phyloP scores from a whole-genome alignment of 441 rosid genomes.

The Gossypium gossypioides region DNA sequence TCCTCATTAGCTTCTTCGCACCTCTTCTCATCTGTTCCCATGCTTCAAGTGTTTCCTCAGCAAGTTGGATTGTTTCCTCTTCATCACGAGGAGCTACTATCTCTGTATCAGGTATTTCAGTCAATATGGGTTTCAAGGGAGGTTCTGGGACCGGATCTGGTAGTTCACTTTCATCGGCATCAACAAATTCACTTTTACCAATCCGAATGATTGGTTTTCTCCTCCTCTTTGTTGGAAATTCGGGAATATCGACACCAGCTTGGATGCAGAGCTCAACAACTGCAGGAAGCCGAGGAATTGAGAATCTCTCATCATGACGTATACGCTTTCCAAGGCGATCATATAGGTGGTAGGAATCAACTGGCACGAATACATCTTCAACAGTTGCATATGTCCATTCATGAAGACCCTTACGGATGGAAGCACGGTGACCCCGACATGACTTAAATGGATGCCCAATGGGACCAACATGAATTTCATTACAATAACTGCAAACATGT shows the following conservation, averaged over 20 bases:
- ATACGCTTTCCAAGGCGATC: constrained; percentile 78
- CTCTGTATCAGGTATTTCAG: constrained; percentile 50
- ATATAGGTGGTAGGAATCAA: constrained; percentile 72
- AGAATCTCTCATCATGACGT: constrained; percentile 67
- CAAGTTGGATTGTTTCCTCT: constrained; percentile 49
- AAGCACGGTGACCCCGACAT: constrained; percentile 59
- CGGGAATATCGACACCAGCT: constrained; percentile 72
- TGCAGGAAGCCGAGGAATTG: constrained; percentile 70
- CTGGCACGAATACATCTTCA: constrained; percentile 57
- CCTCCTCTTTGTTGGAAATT: constrained; percentile 73
- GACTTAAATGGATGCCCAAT: constrained; percentile 87
- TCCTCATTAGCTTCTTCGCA: constrained; percentile 67
- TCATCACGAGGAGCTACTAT: constrained; percentile 39
- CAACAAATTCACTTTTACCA: constrained; percentile 61
- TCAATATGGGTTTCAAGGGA: constrained; percentile 40
- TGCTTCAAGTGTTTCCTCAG: constrained; percentile 65
- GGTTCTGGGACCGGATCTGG: constrained; percentile 54
- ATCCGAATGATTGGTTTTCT: constrained; percentile 76
- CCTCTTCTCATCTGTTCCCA: constrained; percentile 80
- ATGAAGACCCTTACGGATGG: constrained; percentile 67
- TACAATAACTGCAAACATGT: constrained; percentile 52
- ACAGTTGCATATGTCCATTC: constrained; percentile 64
- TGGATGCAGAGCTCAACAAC: constrained; percentile 85
- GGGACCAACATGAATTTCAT: constrained; percentile 85
- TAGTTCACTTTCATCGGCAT: constrained; percentile 81